These are phyloP conservation scores for Nannochloris sp. DNA, from an alignment of 139 green algal genomes.

Conservation along the genomic window DNA sequence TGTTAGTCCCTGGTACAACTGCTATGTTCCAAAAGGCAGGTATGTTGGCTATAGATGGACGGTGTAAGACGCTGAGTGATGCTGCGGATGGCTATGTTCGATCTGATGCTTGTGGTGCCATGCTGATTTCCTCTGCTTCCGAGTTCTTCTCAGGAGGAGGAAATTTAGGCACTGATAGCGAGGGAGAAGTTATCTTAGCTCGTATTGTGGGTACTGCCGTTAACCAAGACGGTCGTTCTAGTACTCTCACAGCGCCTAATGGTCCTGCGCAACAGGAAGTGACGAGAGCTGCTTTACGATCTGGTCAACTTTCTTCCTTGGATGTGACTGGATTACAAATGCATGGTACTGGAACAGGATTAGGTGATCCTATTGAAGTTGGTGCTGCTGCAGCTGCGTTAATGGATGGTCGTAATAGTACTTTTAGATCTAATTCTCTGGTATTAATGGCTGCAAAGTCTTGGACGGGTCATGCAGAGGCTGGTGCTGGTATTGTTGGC, in stretches of 20 bases:
- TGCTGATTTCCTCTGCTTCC: conserved; percentile 5
- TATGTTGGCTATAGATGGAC: conserved; percentile 69
- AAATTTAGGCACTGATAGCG: too few species aligned
- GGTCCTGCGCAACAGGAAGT: conserved; percentile 47
- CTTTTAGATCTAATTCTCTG: conserved; percentile 23
- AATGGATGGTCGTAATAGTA: conserved; percentile 1
- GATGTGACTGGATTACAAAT: conserved; percentile 25
- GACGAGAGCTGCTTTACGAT: conserved; percentile 25
- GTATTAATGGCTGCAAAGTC: conserved; percentile 36
- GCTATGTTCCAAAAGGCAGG: conserved; percentile 63
- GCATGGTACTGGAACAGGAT: conserved; percentile 41
- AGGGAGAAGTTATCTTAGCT: background rate
- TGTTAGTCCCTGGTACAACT: conserved; percentile 58
- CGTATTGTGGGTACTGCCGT: conserved; percentile 33
- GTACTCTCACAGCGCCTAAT: conserved; percentile 54
- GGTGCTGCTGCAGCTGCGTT: conserved; percentile 21
- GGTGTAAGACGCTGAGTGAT: conserved; percentile 78
- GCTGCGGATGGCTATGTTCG: conserved; percentile 46
- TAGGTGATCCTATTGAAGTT: conserved; percentile 43
- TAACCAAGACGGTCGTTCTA: conserved; percentile 60
- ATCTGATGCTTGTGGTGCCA: conserved; percentile 14
- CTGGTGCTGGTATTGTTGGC: conserved; percentile 32
- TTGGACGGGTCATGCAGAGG: conserved; percentile 35
- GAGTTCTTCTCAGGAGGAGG: background rate
- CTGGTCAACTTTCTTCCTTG: background rate